phyloP scores from a whole-genome alignment of 805 yeast genomes.

The Ogataea kodamae region DNA sequence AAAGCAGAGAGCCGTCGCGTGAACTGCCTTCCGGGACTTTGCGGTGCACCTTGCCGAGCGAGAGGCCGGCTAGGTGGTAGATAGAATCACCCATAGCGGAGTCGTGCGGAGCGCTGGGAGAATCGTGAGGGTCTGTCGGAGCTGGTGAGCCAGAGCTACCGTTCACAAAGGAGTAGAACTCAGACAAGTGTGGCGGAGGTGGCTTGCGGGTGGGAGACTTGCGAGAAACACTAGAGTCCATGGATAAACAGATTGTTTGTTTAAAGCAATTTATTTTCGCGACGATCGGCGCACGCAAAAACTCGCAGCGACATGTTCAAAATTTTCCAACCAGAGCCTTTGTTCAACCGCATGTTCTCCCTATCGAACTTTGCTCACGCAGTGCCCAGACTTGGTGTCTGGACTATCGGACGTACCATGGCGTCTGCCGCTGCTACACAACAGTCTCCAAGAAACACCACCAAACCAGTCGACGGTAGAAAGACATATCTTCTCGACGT shows the following conservation, averaged over 20 bases:
- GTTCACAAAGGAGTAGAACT: slow-evolving; percentile 53
- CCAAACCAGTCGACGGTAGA: slow-evolving; percentile 66
- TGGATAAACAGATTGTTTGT: slow-evolving; percentile 1
- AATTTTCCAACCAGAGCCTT: slow-evolving; percentile 8
- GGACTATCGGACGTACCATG: slow-evolving; percentile 1
- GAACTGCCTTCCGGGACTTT: slow-evolving; percentile 9
- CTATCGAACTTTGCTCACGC: slow-evolving; percentile 1
- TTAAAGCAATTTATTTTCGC: slow-evolving; percentile 4
- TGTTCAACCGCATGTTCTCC: slow-evolving; percentile 8
- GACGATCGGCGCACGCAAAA: slow-evolving; percentile 7
- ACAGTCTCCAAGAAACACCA: slow-evolving; percentile 32
- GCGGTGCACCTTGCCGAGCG: slow-evolving; percentile 6
- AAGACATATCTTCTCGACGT: slow-evolving; percentile 83
- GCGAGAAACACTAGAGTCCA: slow-evolving; percentile 13
- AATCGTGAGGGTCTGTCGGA: slow-evolving; percentile 4
- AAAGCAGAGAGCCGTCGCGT: slow-evolving; percentile 30
- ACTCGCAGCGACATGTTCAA: slow-evolving; percentile 1
- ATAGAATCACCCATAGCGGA: slow-evolving; percentile 3
- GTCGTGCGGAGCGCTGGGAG: slow-evolving; percentile 3
- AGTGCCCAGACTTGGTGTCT: neutral
- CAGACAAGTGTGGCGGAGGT: slow-evolving; percentile 54
- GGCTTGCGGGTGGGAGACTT: slow-evolving; percentile 30
- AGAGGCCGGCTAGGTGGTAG: slow-evolving; percentile 5
- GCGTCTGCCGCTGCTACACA: slow-evolving; percentile 2
- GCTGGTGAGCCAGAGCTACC: slow-evolving; percentile 13